Base-by-base conservation (phyloP, 2,329 filamentous ascomycete species). In the Hypocrella siamensis region DNA sequence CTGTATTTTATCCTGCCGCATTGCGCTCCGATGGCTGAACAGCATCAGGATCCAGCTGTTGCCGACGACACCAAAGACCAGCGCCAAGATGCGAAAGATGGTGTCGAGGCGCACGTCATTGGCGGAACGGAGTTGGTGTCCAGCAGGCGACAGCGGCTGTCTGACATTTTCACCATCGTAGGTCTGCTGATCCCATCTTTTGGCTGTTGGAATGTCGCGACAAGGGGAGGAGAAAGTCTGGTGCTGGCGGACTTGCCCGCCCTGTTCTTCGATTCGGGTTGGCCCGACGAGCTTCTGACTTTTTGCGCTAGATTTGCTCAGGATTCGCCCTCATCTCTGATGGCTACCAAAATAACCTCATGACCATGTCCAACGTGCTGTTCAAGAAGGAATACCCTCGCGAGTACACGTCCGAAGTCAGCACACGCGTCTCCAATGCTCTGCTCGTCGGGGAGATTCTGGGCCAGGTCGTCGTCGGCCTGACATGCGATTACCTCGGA, bases 401-500 rank as follows among this genome's bases (percentile, higher is more conserved):
- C 9, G 42, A 55, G 25, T 57, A 57, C 33, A 56, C 51, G 2
- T 42, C 52, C 0, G 31, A 41, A 0, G 48, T 58, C 31, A 58
- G 51, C 40, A 60, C 57, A 1, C 53, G 53, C 16, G 53, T 60
- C 4, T 58, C 53, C 14, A 60, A 59, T 35, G 44, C 57, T 9
- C 44, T 62, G 5, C 43, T 61, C 1, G 48, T 60, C 9, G 57
- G 58, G 12, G 54, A 57, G 22, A 55, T 62, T n/a, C 39, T 61
- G 14, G 58, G 58, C 15, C 54, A 58, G 37, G 37, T 61, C 3
- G 41, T 47, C 4, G 45, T 60, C 15, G 57, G 57, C 6, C 33
- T 64, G 14, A 63, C 57, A 5, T 63, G 58, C 38, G 62, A 66
- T 40, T 62, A 63, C 32, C 42, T 65, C 19, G 61, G 62, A 12